These are phyloP conservation scores for Gossypium trilobum DNA, from an alignment of 441 rosid genomes.

Conservation along the genomic window DNA sequence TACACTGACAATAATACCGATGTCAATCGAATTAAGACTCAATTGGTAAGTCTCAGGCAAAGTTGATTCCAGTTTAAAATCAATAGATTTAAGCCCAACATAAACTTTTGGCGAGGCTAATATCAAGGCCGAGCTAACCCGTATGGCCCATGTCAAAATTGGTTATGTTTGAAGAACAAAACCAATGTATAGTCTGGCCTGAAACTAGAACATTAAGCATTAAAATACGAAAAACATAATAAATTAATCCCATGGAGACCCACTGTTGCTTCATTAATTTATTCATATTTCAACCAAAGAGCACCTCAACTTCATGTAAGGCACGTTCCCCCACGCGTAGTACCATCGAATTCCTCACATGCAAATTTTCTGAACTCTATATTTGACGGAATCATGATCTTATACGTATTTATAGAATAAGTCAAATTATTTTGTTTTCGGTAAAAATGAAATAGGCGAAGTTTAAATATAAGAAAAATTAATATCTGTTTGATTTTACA, in stretches of 20 bases:
- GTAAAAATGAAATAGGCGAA: no score
- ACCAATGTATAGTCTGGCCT: not conserved
- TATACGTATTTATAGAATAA: no score
- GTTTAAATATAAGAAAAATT: no score
- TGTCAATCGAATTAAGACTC: rapidly evolving
- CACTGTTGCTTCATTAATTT: not conserved
- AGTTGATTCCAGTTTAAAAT: not conserved
- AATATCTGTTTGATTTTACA: no score
- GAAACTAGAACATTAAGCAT: not conserved
- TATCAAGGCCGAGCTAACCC: not conserved
- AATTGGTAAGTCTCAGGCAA: no score
- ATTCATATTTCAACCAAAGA: not conserved
- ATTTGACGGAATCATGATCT: no score
- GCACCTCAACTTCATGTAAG: not conserved
- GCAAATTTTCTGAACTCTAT: not conserved
- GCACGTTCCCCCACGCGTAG: not conserved
- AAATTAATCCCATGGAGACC: not conserved
- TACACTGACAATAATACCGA: no score
- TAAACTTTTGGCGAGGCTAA: not conserved
- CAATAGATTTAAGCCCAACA: not conserved
- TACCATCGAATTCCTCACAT: not conserved
- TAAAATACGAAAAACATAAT: not conserved
- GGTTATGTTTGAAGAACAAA: not conserved
- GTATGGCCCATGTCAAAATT: not conserved
- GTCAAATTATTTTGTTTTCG: no score